Evolutionary conservation across 2,329 filamentous ascomycete species (phyloP).

Genomic region (Truncatella angustata): DNA sequence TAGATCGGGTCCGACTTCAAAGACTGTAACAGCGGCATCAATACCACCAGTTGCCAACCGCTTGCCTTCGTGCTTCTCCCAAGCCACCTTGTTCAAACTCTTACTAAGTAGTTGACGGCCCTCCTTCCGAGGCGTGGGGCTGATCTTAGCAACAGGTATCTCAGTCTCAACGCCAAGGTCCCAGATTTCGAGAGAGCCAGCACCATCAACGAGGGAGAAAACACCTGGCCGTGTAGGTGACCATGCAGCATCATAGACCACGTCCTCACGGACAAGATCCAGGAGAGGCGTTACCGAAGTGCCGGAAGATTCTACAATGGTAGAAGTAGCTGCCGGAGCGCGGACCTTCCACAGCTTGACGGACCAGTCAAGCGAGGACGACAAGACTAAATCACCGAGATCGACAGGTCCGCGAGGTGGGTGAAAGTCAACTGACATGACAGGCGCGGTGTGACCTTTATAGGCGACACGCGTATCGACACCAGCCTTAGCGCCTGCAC

Average conservation of each 20-base stretch:
- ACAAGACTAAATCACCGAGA: slow-evolving; percentile 88
- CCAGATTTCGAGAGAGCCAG: slow-evolving; percentile 90
- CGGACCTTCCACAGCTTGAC: slow-evolving; percentile 96
- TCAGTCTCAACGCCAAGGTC: slow-evolving; percentile 91
- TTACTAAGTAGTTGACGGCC: slow-evolving; percentile 71
- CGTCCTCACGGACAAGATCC: slow-evolving; percentile 90
- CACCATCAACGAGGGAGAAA: slow-evolving; percentile 91
- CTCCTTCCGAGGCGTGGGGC: slow-evolving; percentile 63
- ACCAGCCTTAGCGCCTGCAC: slow-evolving; percentile 93
- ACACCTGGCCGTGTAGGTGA: slow-evolving; percentile 91
- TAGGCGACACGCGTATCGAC: slow-evolving; percentile 89
- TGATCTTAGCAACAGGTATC: slow-evolving; percentile 80
- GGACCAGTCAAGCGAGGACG: slow-evolving; percentile 93
- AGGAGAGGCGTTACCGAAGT: slow-evolving; percentile 70
- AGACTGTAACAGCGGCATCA: slow-evolving; percentile 85
- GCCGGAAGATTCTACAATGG: slow-evolving; percentile 47
- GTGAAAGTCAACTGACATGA: slow-evolving; percentile 96
- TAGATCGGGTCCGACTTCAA: slow-evolving; percentile 81
- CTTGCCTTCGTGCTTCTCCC: slow-evolving; percentile 88
- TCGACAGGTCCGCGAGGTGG: slow-evolving; percentile 89
- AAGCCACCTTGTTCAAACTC: slow-evolving; percentile 90
- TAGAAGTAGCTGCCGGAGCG: slow-evolving; percentile 70
- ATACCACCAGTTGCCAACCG: slow-evolving; percentile 87
- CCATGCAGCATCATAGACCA: slow-evolving; percentile 96
- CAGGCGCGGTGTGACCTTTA: slow-evolving; percentile 84